A percentile compares a stretch with the other conserved stretches of the same genome.
These are phyloP conservation scores for Melaleuca alternifolia DNA, from an alignment of 345 rosid species.

Conservation along the genomic window DNA sequence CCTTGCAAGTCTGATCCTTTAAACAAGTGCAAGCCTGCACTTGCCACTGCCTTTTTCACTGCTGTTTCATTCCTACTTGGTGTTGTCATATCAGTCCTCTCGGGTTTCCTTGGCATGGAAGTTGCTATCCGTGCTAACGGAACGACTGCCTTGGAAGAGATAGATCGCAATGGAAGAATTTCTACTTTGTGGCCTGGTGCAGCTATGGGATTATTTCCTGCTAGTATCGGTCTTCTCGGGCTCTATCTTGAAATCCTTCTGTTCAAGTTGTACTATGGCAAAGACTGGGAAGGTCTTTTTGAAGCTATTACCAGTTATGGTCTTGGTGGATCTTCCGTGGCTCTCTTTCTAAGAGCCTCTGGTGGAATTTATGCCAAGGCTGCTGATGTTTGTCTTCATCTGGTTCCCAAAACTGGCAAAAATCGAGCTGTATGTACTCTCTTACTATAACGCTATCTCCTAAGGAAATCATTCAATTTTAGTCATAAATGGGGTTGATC, in stretches of 20 bases:
- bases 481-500: not conserved
- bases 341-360: not conserved
- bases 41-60: not conserved
- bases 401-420: not conserved
- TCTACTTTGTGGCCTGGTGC: not conserved
- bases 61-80: slow-evolving; percentile 11
- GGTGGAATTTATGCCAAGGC: slow-evolving; percentile 5
- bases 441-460: not conserved
- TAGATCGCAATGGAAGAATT: slow-evolving; percentile 15
- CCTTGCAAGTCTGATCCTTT: not conserved
- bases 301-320: not conserved
- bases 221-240: not conserved
- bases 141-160: slow-evolving; percentile 28
- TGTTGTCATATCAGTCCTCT: slow-evolving; percentile 22
- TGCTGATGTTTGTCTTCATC: not conserved
- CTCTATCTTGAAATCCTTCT: not conserved
- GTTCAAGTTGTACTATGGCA: not conserved
- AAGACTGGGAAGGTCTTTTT: slow-evolving; percentile 3
- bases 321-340: slow-evolving; percentile 5
- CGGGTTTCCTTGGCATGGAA: slow-evolving; percentile 25
- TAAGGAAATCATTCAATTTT: not conserved
- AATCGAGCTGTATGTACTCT: not conserved
- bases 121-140: slow-evolving; percentile 26
- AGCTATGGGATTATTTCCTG: not conserved
- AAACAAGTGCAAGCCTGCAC: not conserved